Evolutionary conservation across 441 rosid genomes (phyloP).

Genomic region (Erodium texanum): DNA sequence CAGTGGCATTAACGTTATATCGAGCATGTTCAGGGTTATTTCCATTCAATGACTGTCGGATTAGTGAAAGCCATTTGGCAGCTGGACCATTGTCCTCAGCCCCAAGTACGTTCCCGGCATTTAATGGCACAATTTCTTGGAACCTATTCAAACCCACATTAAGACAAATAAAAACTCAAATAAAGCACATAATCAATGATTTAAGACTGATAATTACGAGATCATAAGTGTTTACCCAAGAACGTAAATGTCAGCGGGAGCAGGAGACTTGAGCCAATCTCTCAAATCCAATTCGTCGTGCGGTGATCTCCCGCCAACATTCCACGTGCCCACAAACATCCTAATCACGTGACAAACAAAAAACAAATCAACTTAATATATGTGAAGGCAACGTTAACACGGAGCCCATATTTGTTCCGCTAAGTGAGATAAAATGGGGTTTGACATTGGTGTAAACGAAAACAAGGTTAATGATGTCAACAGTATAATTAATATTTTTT

Average conservation of each 20-base stretch:
- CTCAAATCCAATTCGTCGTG: constrained; percentile 52
- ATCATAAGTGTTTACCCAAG: constrained; percentile 86
- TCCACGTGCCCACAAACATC: constrained; percentile 97
- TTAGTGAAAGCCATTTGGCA: constrained; percentile 51
- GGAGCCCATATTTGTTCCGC: too few relatives aligned
- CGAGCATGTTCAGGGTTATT: too few relatives aligned
- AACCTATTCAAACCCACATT: too few relatives aligned
- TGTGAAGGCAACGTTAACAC: too few relatives aligned
- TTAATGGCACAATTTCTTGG: constrained; percentile 69
- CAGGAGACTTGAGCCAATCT: constrained; percentile 59
- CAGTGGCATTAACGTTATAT: constrained; percentile 12
- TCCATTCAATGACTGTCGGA: constrained; percentile 19
- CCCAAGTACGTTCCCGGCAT: constrained; percentile 67
- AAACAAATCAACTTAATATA: too few relatives aligned
- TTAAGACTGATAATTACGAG: too few relatives aligned
- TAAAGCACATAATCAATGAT: too few relatives aligned
- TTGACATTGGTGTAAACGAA: too few relatives aligned
- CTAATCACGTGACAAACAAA: constrained; percentile 19
- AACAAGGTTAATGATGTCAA: too few relatives aligned
- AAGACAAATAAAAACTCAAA: too few relatives aligned
- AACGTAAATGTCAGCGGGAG: constrained; percentile 78
- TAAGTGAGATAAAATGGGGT: too few relatives aligned
- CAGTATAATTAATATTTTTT: too few relatives aligned
- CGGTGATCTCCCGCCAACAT: constrained; percentile 89
- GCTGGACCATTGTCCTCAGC: constrained; percentile 58